Conservation (phyloP, 2,329 filamentous ascomycete species). For the Alternaria brassicae region DNA sequence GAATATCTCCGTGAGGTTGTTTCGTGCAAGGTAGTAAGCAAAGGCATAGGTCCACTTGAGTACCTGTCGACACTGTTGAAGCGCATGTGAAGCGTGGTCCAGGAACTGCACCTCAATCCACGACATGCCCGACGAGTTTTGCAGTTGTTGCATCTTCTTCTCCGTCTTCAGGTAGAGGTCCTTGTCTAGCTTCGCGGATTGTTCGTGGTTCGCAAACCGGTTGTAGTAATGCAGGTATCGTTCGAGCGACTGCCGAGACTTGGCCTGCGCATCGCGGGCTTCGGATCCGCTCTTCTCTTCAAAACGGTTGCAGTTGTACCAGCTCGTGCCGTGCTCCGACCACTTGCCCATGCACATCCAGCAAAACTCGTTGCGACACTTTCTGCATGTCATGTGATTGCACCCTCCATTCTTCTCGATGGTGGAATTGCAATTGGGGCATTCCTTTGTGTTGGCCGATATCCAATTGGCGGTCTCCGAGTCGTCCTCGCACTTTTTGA, state of each 20-base stretch:
- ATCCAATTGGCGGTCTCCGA: conserved; percentile 99
- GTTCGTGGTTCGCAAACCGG: conserved; percentile 97
- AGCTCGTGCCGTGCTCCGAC: conserved; percentile 98
- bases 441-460: conserved; percentile 98
- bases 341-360: conserved; percentile 99
- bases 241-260: conserved; percentile 87
- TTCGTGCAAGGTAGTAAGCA: conserved; percentile 93
- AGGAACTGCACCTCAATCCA: conserved; percentile 99
- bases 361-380: conserved; percentile 96
- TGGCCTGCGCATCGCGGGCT: conserved; percentile 89
- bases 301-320: conserved; percentile 98
- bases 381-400: conserved; percentile 97
- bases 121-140: conserved; percentile 91
- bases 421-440: conserved; percentile 92
- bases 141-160: conserved; percentile 97
- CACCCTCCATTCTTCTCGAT: conserved; percentile 99
- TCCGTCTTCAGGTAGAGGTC: conserved; percentile 96
- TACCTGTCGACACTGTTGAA: conserved; percentile 97
- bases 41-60: conserved; percentile 99
- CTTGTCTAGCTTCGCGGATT: conserved; percentile 94
- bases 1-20: conserved; percentile 96
- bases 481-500: conserved; percentile 98
- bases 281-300: conserved; percentile 95
- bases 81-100: conserved; percentile 87
- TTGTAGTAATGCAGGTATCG: conserved; percentile 99